Evolutionary conservation across 805 yeast species (phyloP), one percentile per base, ranked within the genome.

Genomic region (Cyberlindnera sargentensis): DNA sequence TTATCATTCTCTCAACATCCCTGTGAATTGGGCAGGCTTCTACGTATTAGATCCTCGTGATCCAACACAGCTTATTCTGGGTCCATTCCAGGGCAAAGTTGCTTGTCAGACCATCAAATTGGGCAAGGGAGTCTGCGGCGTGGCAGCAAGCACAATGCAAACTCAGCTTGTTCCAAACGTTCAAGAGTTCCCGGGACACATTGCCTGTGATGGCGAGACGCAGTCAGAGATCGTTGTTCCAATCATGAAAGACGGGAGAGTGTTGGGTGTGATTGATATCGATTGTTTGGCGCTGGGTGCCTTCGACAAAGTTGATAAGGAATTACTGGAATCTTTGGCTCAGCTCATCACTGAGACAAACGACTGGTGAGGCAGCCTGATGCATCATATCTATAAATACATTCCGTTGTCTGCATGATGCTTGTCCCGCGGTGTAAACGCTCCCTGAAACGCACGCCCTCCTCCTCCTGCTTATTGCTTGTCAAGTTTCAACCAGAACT

Each of bases 141-240:
- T 76, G 1, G 95, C 96, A 2, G 96, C 95, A 0, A 47, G 57
- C 0, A 49, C 67, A 1, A 62, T 63, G 43, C 42, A 61, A 36
- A 84, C 95, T 1, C 95, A 88, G 58, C 57, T 89, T 6, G 96
- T 91, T 8, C 70, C 73, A 1, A 77, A 91, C 60, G 98, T 91
- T 3, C 71, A 82, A 23, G 61, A 74, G 52, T 88, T 78, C 55
- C 95, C 95, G 0, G 95, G 95, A 1, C 98, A 91, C 60, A 93
- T 91, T 50, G 98, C 98, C 0, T 91, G 99, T 65, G 99, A 93
- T 65, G 95, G 96, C 0, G 95, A 82, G 46, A 91, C 98, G 0
- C 75, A 83, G 49, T 84, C 95, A 61, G 99, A 91, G 59, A 84
- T 91, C 29, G 98, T 93, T 23, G 90, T 91, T 2, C 98, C 98